Base-by-base conservation (phyloP, 164 flowering plant species). In the Echeveria elegans region DNA sequence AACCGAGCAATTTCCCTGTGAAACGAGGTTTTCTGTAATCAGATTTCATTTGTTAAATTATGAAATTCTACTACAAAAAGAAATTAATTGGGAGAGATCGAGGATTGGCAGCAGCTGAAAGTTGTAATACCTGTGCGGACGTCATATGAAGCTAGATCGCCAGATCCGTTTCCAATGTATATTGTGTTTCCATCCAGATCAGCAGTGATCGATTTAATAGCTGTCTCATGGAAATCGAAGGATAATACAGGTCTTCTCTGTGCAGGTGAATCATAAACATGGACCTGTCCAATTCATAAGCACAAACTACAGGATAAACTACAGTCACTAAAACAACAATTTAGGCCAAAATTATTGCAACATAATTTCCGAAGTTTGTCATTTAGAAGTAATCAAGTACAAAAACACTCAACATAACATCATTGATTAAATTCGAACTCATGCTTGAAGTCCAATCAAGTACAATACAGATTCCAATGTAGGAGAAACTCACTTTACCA, bases 81-180 rank as follows among this genome's bases (percentile, higher is more conserved):
- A 14, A 36, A 28, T 11, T 19, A 41, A 38, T 18, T 36, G 4
- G 28, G 19, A 14, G 19, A 10, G 7, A 34, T 3, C 37, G 37
- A 34, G 37, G 37, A 34, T 7, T 40, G 45, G 2, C 15, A 40
- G 11, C 19, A 34, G 32, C 36, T 19, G 37, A 58, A 38, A 47
- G 23, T 4, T 56, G 61, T 56, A 19, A 8, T 74, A 90, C 97
- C 98, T 78, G 90, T 91, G 9, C 98, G 96, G 24, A 86, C 88
- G 76, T 94, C 98, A 69, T 88, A 36, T 45, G 96, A 81, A 69
- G 90, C 97, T 77, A 94, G 94, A 71, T 94, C 98, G 56, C 97
- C 98, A 69, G 82, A 76, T 23, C 89, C 95, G 81, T 82, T 89
- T 70, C 97, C 98, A 16, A 84, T 28, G 76, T 86, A 86, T 67